Evolutionary conservation across 257 asterid species (phyloP).

Genomic region (Solanum gracilifrons): DNA sequence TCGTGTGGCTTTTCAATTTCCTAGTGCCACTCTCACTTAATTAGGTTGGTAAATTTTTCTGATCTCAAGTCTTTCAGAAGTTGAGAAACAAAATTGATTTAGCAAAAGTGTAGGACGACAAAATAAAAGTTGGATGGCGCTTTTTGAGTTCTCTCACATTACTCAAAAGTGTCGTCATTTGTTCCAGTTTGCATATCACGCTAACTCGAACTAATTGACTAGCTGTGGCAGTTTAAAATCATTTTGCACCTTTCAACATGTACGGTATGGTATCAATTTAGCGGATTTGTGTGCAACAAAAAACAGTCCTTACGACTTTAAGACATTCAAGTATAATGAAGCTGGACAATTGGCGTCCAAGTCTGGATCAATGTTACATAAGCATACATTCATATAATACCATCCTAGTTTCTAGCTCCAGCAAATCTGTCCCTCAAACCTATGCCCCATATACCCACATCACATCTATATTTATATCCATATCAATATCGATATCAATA

Average conservation of each 20-base stretch:
- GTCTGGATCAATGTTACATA: not conserved
- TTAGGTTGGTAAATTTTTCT: not conserved
- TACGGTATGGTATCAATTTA: too few relatives aligned
- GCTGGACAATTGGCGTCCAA: not conserved
- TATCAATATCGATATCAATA: too few relatives aligned
- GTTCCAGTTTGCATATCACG: not conserved
- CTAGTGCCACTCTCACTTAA: not conserved
- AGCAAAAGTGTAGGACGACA: not conserved
- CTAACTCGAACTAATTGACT: not conserved
- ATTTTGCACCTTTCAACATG: not conserved
- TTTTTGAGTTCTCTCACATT: not conserved
- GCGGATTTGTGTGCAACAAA: too few relatives aligned
- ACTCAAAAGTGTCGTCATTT: not conserved
- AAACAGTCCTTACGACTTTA: not conserved
- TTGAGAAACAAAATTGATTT: not conserved
- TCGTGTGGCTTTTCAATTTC: not conserved
- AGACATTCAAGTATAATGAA: not conserved
- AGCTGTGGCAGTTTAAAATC: not conserved
- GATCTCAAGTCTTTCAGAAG: not conserved
- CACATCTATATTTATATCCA: too few relatives aligned
- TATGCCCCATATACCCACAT: not conserved
- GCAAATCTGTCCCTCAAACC: not conserved
- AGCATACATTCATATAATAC: not conserved
- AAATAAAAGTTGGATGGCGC: not conserved
- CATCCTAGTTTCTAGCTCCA: not conserved